Evolutionary conservation across 2,329 filamentous ascomycete genomes (phyloP).

Genomic region (Chrysoporthe austroafricana): DNA sequence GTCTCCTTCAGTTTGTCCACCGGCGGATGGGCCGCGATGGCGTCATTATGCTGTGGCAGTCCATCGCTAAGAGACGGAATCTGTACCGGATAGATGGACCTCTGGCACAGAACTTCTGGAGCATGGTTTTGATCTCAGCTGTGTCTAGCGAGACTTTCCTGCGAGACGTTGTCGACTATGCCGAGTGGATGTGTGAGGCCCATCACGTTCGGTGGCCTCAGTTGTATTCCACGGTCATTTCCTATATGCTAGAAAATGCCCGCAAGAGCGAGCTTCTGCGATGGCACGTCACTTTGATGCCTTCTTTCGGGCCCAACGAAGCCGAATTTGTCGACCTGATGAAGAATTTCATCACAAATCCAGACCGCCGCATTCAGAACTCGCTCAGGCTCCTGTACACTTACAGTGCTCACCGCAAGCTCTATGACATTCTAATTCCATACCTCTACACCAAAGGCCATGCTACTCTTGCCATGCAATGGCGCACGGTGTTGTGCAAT

Average conservation of each 20-base stretch:
- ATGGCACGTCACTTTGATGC: conserved; percentile 53
- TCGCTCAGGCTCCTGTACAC: conserved; percentile 51
- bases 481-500: conserved; percentile 49
- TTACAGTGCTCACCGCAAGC: conserved; percentile 44
- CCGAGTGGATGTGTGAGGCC: conserved; percentile 46
- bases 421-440: conserved; percentile 59
- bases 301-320: conserved; percentile 46
- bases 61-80: conserved; percentile 32
- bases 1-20: conserved; percentile 38
- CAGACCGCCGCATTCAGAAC: conserved; percentile 42
- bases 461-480: conserved; percentile 48
- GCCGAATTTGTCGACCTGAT: conserved; percentile 48
- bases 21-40: conserved; percentile 34
- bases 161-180: conserved; percentile 43
- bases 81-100: conserved; percentile 34
- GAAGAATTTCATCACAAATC: conserved; percentile 45
- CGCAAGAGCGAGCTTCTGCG: conserved; percentile 44
- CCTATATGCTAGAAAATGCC: conserved; percentile 45
- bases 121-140: conserved; percentile 39
- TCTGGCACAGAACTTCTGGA: conserved; percentile 37
- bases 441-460: conserved; percentile 52
- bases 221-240: conserved; percentile 53
- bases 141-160: conserved; percentile 40
- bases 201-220: conserved; percentile 52
- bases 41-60: conserved; percentile 35